Percentiles rank a stretch among this genome's conserved stretches.
Conservation (phyloP, 1,284 basidiomycete species). For the Coriolopsis trogii region DNA sequence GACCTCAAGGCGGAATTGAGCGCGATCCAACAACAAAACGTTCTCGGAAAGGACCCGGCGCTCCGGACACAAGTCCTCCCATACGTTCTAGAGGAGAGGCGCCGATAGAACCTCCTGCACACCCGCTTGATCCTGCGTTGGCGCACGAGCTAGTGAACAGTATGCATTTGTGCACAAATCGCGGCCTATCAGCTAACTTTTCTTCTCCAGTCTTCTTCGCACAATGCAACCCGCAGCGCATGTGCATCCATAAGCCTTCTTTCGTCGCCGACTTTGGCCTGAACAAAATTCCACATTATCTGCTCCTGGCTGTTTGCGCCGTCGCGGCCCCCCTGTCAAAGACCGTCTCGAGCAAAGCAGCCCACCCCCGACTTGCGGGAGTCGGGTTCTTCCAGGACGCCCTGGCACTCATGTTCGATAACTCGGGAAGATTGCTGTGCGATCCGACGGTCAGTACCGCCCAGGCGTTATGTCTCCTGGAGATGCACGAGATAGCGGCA, state of each 20-base stretch:
- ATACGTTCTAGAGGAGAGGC: constrained; percentile 35
- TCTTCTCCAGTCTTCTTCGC: constrained; percentile 70
- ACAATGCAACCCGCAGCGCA: constrained; percentile 73
- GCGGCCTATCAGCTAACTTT: no score
- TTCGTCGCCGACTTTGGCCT: constrained; percentile 67
- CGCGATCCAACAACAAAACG: constrained; percentile 29
- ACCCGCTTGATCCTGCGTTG: constrained; percentile 56
- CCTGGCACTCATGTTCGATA: constrained; percentile 69
- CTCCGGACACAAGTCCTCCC: constrained; percentile 18
- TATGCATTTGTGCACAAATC: no score
- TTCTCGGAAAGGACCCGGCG: constrained; percentile 24
- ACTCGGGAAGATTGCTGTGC: constrained; percentile 57
- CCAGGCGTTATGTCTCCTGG: constrained; percentile 72
- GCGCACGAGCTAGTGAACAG: constrained; percentile 76
- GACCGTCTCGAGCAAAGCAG: constrained; percentile 60
- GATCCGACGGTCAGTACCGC: constrained; percentile 62
- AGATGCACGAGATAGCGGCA: constrained; percentile 63
- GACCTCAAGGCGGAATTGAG: constrained; percentile 20
- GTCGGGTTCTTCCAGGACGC: constrained; percentile 70
- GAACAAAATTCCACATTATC: constrained; percentile 65
- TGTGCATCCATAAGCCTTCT: constrained; percentile 75
- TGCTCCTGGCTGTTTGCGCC: constrained; percentile 73
- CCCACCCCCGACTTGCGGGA: constrained; percentile 66
- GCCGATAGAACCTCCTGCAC: constrained; percentile 28
- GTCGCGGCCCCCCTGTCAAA: constrained; percentile 74